Evolutionary conservation across 2,329 filamentous ascomycete genomes (phyloP).

Genomic region (Trichoderma sp.): DNA sequence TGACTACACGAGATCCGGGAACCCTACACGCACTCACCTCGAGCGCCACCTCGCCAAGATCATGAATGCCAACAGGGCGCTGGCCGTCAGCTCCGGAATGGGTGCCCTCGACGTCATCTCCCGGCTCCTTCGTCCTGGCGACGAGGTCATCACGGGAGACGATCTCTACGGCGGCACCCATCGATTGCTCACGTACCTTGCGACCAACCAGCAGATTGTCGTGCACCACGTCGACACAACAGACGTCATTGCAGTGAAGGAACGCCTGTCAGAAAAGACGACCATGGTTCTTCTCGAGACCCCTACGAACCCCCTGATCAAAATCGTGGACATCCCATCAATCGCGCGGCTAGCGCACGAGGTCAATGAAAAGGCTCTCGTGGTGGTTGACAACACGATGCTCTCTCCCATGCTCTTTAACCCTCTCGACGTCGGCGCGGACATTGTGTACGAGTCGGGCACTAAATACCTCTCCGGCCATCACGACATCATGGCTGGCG

Average conservation of each 20-base stretch:
- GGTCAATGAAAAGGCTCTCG: conserved; percentile 74
- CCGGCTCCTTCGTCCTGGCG: conserved; percentile 83
- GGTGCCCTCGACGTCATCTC: conserved; percentile 96
- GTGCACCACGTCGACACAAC: conserved; percentile 98
- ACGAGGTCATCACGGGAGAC: conserved; percentile 96
- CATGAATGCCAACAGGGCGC: conserved; percentile 89
- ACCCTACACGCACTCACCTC: conserved; percentile 92
- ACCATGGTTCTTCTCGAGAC: conserved; percentile 96
- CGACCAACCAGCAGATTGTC: conserved; percentile 84
- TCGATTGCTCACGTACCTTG: conserved; percentile 87
- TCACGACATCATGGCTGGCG: conserved; percentile 98
- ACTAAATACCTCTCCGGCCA: conserved; percentile 98
- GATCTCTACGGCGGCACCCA: conserved; percentile 97
- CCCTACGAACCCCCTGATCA: conserved; percentile 96
- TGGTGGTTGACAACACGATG: conserved; percentile 99
- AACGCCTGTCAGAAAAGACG: conserved; percentile 75
- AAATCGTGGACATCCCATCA: conserved; percentile 87
- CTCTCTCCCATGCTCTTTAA: conserved; percentile 92
- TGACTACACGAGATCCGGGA: conserved; percentile 97
- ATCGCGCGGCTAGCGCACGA: conserved; percentile 79
- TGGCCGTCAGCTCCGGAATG: conserved; percentile 97
- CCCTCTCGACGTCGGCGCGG: conserved; percentile 89
- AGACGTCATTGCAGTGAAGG: conserved; percentile 67
- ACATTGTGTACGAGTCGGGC: conserved; percentile 95
- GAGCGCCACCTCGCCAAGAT: conserved; percentile 98